Percentiles rank a stretch among this genome's conserved stretches.
Conservation (phyloP, 176 grass and related monocot species). For the Avena atlantica region DNA sequence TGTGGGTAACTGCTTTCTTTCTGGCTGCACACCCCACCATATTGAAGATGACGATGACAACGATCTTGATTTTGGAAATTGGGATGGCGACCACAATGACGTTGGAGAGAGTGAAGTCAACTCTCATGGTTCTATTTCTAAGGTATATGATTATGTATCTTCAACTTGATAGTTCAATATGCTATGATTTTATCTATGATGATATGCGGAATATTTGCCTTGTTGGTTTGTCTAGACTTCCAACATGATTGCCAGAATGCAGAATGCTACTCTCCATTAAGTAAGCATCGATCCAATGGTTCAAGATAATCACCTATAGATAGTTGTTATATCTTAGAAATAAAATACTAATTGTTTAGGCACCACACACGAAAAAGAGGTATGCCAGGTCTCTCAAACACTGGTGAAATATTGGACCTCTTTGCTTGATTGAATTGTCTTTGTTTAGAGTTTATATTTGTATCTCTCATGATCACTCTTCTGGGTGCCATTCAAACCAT, state of each 20-base stretch:
- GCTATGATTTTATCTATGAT: neutral
- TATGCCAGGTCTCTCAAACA: neutral
- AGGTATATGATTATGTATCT: neutral
- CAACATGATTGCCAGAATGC: too few species aligned
- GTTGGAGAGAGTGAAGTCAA: neutral
- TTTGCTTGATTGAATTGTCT: neutral
- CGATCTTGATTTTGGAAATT: slow-evolving; percentile 42
- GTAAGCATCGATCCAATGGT: neutral
- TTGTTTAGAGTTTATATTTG: neutral
- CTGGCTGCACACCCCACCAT: slow-evolving; percentile 22
- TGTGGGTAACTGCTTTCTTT: slow-evolving; percentile 10
- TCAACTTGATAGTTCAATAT: neutral
- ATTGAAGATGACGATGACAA: neutral
- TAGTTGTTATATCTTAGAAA: neutral
- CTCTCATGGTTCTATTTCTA: neutral
- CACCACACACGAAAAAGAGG: neutral
- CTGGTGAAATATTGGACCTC: neutral
- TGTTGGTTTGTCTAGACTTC: too few species aligned
- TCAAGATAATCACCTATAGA: neutral
- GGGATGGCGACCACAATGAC: slow-evolving; percentile 39
- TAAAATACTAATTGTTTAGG: neutral
- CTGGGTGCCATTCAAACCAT: neutral
- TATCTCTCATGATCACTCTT: neutral
- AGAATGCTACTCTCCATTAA: neutral
- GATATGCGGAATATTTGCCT: too few species aligned